Evolutionary conservation across 495 filamentous ascomycete genomes (phyloP), one percentile per base, ranked within the genome.

Genomic region (Talaromyces trachyspermus): DNA sequence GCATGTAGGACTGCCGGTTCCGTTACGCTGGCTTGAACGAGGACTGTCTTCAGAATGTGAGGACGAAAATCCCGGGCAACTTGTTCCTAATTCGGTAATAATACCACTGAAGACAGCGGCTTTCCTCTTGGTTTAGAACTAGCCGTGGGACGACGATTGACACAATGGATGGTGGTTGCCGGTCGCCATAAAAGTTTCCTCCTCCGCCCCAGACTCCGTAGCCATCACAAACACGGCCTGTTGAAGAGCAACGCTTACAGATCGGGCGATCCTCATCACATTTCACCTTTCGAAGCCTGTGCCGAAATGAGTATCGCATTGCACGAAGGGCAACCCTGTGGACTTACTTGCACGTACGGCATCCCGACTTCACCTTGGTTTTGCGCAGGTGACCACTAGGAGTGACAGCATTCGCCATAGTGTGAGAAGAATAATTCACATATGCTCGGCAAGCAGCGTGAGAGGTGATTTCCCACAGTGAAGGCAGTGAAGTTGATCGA

Each of bases 1-100:
- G 82, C 79, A 58, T 86, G 81, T 15, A 76, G 70, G 30, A 86
- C 79, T 3, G 78, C 70, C 4, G 81, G 66, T 54, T 84, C 78
- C 12, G 70, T 70, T 38, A 78, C 72, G 27, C 76, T 78, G 49
- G 78, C 77, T 54, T 81, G 77, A 26, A 82, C 57, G 7, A 85
- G 46, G 30, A 69, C 18, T 8, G 62, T 66, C 10, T 73, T 80
- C 80, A 85, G 50, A 84, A 82, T 5, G 72, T 73, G 3, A 77
- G 81, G 44, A 72, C 65, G 46, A 83, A 84, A 54, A 79, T 78
- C 1, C 81, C 81, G 1, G 78, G 76, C 25, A 85, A 61, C 50
- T 84, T 79, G 43, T 58, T 70, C 0, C 75, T 70, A 0, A 79
- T 82, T 26, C 72, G 72, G 27, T 70, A 66, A 32, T 71, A 70